Base-by-base conservation (phyloP, 2,329 filamentous ascomycete genomes). In the Trichoderma pleuroti region DNA sequence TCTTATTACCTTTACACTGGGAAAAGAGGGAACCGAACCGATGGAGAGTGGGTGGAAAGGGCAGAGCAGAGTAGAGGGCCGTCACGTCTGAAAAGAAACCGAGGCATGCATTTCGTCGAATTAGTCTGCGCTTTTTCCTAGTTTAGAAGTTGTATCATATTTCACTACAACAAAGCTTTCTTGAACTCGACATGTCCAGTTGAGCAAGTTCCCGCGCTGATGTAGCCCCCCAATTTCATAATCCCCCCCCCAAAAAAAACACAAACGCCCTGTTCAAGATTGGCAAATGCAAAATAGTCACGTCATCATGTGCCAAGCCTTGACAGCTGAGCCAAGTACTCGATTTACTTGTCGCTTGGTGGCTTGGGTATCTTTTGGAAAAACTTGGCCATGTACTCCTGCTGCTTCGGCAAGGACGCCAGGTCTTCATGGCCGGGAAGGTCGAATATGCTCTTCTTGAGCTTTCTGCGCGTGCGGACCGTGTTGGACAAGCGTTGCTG, bases 401-500 rank as follows among this genome's bases (percentile, higher is more conserved):
- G 83, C 79, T 85, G 86, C 74, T 77, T 82, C 32, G 82, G 82
- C 74, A 80, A 75, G 63, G 80, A 76, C 71, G 76, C 72, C 70
- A 85, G 81, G 65, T 84, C 79, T n/a, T 61, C 67, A 77, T 74
- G 72, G 79, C 72, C 72, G 5, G 72, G 75, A 5, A 81, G 28
- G 32, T 85, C 84, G 73, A 86, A 88, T 5, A 88, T 83, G 73
- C 82, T 86, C 71, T 83, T 84, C 76, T 86, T 88, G 12, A 83
- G 84, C 63, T 82, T 85, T 59, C 83, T 85, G 74, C 86, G 87
- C 12, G 92, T 92, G 62, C 93, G 86, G 61, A 95, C 90, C 3
- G 88, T 86, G 77, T 91, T 90, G 60, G 89, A 81, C 16, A 98
- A 83, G 69, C 94, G 88, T 76, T 92, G 89, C 71, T 90, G 86